A percentile compares a stretch with the other conserved stretches of the same genome.
Evolutionary conservation across 2,329 filamentous ascomycete species (phyloP).

Genomic region (Apiospora saccharicola): DNA sequence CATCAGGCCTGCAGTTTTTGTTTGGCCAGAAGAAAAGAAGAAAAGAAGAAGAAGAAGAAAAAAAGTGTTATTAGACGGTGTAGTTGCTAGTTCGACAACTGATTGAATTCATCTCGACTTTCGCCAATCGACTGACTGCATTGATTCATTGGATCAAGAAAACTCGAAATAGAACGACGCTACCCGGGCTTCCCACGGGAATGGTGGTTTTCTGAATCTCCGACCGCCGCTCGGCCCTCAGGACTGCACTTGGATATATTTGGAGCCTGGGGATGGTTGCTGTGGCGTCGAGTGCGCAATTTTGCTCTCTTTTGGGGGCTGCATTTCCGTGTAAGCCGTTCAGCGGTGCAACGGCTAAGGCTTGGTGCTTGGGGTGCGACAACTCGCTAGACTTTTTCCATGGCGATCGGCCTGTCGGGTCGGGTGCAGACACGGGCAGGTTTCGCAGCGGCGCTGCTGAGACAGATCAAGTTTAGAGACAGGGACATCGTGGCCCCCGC

Average conservation of each 20-base stretch:
- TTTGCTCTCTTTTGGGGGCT: conserved; percentile 5
- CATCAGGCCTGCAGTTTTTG: background rate
- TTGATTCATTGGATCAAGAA: background rate
- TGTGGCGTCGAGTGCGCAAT: background rate
- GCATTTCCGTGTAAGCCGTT: background rate
- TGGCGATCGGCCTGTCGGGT: conserved; percentile 31
- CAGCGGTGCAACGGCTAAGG: conserved; percentile 4
- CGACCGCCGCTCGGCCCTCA: background rate
- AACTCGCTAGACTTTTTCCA: conserved; percentile 32
- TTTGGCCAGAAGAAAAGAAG: background rate
- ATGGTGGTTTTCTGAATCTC: background rate
- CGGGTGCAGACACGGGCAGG: conserved; percentile 36
- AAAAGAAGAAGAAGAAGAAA: background rate
- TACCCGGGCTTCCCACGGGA: background rate
- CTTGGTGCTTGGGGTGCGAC: conserved; percentile 24
- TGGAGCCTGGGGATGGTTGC: background rate
- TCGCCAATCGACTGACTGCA: background rate
- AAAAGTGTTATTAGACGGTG: background rate
- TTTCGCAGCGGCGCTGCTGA: conserved; percentile 39
- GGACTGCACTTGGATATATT: background rate
- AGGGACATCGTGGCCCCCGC: conserved; percentile 25
- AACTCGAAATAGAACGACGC: conserved; percentile 9
- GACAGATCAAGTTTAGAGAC: conserved; percentile 36
- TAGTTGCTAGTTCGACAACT: background rate
- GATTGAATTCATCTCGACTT: conserved; percentile 5